phyloP scores from a whole-genome alignment of 2,329 filamentous ascomycete genomes.

The Clonostachys rhizophaga region DNA sequence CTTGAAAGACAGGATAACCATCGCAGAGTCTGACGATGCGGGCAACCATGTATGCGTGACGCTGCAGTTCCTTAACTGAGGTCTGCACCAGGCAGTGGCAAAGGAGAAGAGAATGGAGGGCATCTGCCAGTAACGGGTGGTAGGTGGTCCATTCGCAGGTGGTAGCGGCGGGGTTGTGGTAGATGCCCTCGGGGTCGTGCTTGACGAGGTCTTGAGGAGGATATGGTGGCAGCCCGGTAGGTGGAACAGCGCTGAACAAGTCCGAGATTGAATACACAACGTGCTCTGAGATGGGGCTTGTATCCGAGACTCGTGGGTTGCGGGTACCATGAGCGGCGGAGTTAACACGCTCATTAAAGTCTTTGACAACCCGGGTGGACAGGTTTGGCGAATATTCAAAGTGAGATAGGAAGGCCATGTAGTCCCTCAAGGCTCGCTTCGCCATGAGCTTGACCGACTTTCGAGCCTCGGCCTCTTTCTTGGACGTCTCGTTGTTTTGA shows the following conservation, averaged over 20 bases:
- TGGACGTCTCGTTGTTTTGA: slow-evolving; percentile 1
- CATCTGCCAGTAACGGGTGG: slow-evolving; percentile 75
- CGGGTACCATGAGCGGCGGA: slow-evolving; percentile 43
- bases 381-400: slow-evolving; percentile 77
- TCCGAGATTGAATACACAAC: slow-evolving; percentile 44
- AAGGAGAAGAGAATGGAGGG: slow-evolving; percentile 72
- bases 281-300: slow-evolving; percentile 19
- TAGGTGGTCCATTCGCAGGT: slow-evolving; percentile 50
- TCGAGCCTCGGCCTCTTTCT: slow-evolving; percentile 27
- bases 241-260: slow-evolving; percentile 68
- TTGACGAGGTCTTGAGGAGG: slow-evolving; percentile 39
- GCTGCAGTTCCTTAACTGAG: slow-evolving; percentile 69
- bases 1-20: slow-evolving; percentile 76
- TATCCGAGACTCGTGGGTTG: slow-evolving; percentile 21
- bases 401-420: slow-evolving; percentile 64
- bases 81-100: slow-evolving; percentile 79
- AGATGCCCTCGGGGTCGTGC: slow-evolving; percentile 14
- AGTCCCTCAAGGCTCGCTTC: slow-evolving; percentile 72
- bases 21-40: slow-evolving; percentile 69
- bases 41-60: slow-evolving; percentile 78
- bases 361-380: slow-evolving; percentile 52
- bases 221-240: slow-evolving; percentile 62
- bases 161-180: slow-evolving; percentile 16
- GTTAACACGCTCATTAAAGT: slow-evolving; percentile 53
- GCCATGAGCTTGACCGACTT: slow-evolving; percentile 70